These are phyloP conservation scores for Neonothopanus nambi DNA, from an alignment of 1,284 basidiomycete species.

Conservation along the genomic window DNA sequence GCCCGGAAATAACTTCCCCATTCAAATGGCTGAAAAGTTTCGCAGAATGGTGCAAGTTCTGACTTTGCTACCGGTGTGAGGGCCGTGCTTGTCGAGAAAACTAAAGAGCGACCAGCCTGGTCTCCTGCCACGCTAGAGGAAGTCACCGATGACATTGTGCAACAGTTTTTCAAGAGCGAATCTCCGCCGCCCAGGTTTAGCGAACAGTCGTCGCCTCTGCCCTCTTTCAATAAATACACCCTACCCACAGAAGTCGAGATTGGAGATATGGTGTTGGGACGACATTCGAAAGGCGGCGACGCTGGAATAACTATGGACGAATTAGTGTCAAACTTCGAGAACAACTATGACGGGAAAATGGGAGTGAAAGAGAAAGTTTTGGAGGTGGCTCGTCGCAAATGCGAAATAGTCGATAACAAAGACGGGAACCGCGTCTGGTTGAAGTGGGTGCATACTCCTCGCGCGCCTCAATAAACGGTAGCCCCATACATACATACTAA, in stretches of 20 bases:
- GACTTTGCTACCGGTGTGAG: conserved; percentile 86
- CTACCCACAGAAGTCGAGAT: conserved; percentile 74
- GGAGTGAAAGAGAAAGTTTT: conserved; percentile 75
- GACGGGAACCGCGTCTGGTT: conserved; percentile 58
- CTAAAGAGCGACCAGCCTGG: conserved; percentile 61
- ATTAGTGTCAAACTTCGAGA: conserved; percentile 57
- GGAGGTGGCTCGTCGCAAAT: conserved; percentile 69
- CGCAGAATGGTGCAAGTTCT: conserved; percentile 68
- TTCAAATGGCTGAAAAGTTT: conserved; percentile 15
- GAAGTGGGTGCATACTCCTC: conserved; percentile 49
- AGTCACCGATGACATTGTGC: conserved; percentile 55
- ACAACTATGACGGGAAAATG: conserved; percentile 53
- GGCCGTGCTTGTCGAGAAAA: conserved; percentile 72
- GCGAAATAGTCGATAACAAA: conserved; percentile 54
- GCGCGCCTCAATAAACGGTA: conserved; percentile 2
- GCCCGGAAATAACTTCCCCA: conserved; percentile 17
- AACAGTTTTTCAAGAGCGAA: conserved; percentile 59
- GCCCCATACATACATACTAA: too few species aligned
- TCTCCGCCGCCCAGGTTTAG: conserved; percentile 56
- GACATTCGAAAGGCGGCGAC: conserved; percentile 54
- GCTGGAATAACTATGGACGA: conserved; percentile 62
- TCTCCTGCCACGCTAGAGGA: conserved; percentile 59
- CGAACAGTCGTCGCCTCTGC: conserved; percentile 40
- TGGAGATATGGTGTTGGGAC: conserved; percentile 56
- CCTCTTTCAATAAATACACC: conserved; percentile 48